Conservation (phyloP, 2,329 filamentous ascomycete species). For the Arthrobotrys sphaeroides region DNA sequence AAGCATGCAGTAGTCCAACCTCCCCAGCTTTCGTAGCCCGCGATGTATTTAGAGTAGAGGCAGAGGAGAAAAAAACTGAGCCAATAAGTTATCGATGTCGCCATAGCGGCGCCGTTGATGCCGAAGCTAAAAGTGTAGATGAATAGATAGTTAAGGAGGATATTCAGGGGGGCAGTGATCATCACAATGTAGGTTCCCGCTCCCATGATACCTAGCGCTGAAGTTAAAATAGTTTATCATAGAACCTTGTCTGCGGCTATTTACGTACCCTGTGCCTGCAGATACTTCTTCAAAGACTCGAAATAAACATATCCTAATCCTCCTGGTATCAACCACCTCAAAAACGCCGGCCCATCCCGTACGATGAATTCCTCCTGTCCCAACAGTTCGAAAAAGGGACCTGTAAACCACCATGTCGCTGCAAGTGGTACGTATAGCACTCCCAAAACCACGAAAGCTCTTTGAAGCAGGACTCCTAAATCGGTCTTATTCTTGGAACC, state of each 20-base stretch:
- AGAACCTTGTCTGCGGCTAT: too few relatives aligned
- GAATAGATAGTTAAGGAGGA: slow-evolving; percentile 80
- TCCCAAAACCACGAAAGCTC: slow-evolving; percentile 76
- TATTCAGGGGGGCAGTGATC: slow-evolving; percentile 82
- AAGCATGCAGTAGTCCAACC: slow-evolving; percentile 73
- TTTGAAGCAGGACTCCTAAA: slow-evolving; percentile 79
- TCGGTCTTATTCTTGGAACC: slow-evolving; percentile 80
- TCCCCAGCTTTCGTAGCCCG: slow-evolving; percentile 80
- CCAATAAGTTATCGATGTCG: slow-evolving; percentile 88
- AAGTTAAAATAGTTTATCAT: too few relatives aligned
- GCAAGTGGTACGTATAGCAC: slow-evolving; percentile 75
- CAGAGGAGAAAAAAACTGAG: slow-evolving; percentile 79
- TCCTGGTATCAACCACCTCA: slow-evolving; percentile 78
- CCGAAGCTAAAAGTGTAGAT: slow-evolving; percentile 76
- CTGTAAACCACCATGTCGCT: slow-evolving; percentile 78
- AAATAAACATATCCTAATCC: slow-evolving; percentile 89
- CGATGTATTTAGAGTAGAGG: slow-evolving; percentile 75
- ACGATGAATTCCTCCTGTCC: slow-evolving; percentile 83
- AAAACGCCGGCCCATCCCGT: slow-evolving; percentile 75
- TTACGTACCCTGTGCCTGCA: slow-evolving; percentile 76
- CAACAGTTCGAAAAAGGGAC: slow-evolving; percentile 76
- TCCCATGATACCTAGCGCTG: slow-evolving; percentile 70
- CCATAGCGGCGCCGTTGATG: slow-evolving; percentile 80
- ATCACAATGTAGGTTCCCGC: slow-evolving; percentile 85
- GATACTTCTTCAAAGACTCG: slow-evolving; percentile 82